Percentiles rank a stretch among this genome's conserved stretches.
Conservation (phyloP, 2,329 filamentous ascomycete species). For the Pyricularia grisea region DNA sequence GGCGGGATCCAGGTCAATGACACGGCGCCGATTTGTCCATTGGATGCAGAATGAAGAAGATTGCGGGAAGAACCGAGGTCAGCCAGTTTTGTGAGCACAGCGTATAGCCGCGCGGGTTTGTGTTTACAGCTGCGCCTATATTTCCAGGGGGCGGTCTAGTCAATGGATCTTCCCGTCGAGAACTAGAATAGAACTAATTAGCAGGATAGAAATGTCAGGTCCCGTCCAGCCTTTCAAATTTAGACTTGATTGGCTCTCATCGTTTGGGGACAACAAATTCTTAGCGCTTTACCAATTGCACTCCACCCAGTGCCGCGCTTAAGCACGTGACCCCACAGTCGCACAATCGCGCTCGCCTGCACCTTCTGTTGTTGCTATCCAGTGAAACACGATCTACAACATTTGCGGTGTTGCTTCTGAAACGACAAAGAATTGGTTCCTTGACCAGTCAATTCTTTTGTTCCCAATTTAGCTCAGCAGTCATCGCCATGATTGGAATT, state of each 20-base stretch:
- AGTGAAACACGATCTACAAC: neutral
- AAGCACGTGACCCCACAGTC: neutral
- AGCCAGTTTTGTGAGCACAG: too few relatives aligned
- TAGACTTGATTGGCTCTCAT: neutral
- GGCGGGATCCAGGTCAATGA: conserved; percentile 85
- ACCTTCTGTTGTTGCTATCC: neutral
- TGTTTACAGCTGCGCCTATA: neutral
- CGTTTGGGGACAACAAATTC: neutral
- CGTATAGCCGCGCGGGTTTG: neutral
- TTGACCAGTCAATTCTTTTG: neutral
- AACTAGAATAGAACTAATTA: neutral
- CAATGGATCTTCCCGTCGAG: neutral
- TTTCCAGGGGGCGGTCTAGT: neutral
- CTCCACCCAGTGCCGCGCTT: neutral
- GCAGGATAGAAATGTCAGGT: neutral
- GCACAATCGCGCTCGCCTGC: neutral
- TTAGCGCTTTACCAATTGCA: neutral
- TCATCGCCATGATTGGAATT: neutral
- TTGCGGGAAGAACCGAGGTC: neutral
- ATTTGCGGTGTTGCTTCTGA: neutral
- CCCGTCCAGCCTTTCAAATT: neutral
- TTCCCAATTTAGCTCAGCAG: neutral
- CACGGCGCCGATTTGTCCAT: conserved; percentile 60
- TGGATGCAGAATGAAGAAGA: conserved; percentile 62
- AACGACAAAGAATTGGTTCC: neutral